A percentile compares a stretch with the other conserved stretches of the same genome.
These are phyloP conservation scores for Amanita rimosa DNA, from an alignment of 768 basidiomycete genomes.

Conservation along the genomic window DNA sequence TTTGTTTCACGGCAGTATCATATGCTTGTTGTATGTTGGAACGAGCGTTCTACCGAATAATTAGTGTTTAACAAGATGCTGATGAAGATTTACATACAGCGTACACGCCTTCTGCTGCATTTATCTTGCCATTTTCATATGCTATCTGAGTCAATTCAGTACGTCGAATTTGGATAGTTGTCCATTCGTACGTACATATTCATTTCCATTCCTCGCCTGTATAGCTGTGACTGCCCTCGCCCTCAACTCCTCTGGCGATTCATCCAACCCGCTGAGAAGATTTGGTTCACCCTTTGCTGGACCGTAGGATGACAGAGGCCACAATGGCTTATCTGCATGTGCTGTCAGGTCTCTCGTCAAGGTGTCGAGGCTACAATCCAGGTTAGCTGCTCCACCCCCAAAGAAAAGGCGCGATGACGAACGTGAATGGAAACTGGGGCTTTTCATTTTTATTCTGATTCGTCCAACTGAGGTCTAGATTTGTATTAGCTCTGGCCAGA, in stretches of 20 bases:
- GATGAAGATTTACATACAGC: slow-evolving; percentile 17
- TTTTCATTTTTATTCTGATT: slow-evolving; percentile 15
- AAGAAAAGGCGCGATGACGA: slow-evolving; percentile 8
- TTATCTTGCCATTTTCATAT: slow-evolving; percentile 47
- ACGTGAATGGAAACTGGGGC: slow-evolving; percentile 27
- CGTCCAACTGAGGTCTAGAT: slow-evolving; percentile 30
- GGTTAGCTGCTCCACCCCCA: neutral
- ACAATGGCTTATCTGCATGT: slow-evolving; percentile 56
- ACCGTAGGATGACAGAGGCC: slow-evolving; percentile 73
- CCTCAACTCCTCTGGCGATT: slow-evolving; percentile 71
- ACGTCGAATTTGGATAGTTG: neutral
- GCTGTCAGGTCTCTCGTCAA: slow-evolving; percentile 54
- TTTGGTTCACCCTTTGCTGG: slow-evolving; percentile 65
- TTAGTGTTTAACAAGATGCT: neutral
- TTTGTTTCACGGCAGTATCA: slow-evolving; percentile 40
- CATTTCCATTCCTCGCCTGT: slow-evolving; percentile 39
- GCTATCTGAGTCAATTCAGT: slow-evolving; percentile 16
- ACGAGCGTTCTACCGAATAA: slow-evolving; percentile 28
- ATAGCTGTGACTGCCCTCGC: slow-evolving; percentile 48
- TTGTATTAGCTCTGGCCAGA: neutral
- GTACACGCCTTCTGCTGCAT: slow-evolving; percentile 38
- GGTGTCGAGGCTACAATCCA: slow-evolving; percentile 39
- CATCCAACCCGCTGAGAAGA: slow-evolving; percentile 54
- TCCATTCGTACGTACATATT: slow-evolving; percentile 56
- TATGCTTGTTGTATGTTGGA: slow-evolving; percentile 37